Evolutionary conservation across 2,329 filamentous ascomycete species (phyloP).

Genomic region (Fusarium nurragi): DNA sequence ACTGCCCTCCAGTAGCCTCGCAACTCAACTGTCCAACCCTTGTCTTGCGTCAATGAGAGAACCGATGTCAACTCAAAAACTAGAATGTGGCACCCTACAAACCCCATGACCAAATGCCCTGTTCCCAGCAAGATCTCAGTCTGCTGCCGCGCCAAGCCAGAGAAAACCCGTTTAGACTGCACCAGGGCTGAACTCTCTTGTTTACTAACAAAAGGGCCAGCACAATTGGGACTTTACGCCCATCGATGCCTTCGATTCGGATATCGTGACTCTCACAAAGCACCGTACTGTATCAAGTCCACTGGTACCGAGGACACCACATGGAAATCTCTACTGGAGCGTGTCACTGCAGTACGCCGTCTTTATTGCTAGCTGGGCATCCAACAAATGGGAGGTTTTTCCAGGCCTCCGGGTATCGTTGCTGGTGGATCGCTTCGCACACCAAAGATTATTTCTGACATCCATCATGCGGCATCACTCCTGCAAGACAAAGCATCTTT

Average conservation of each 20-base stretch:
- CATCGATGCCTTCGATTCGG: neutral
- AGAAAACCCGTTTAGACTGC: slow-evolving; percentile 11
- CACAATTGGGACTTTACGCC: slow-evolving; percentile 1
- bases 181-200: slow-evolving; percentile 29
- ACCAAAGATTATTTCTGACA: slow-evolving; percentile 47
- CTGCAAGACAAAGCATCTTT: slow-evolving; percentile 24
- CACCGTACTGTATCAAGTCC: slow-evolving; percentile 12
- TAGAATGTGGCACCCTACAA: slow-evolving; percentile 33
- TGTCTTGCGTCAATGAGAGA: slow-evolving; percentile 6
- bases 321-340: slow-evolving; percentile 35
- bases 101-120: slow-evolving; percentile 30
- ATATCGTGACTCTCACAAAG: slow-evolving; percentile 21
- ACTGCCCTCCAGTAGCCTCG: neutral
- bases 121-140: slow-evolving; percentile 35
- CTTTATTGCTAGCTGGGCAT: slow-evolving; percentile 30
- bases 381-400: slow-evolving; percentile 45
- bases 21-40: slow-evolving; percentile 2
- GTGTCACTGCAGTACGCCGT: slow-evolving; percentile 43
- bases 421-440: slow-evolving; percentile 40
- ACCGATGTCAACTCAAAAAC: slow-evolving; percentile 25
- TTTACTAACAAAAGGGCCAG: slow-evolving; percentile 1
- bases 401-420: slow-evolving; percentile 43
- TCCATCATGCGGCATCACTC: slow-evolving; percentile 30
- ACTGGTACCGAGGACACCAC: slow-evolving; percentile 28
- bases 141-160: slow-evolving; percentile 16